Conservation (phyloP, 768 basidiomycete genomes). For the Xerocomellus amylosporus region DNA sequence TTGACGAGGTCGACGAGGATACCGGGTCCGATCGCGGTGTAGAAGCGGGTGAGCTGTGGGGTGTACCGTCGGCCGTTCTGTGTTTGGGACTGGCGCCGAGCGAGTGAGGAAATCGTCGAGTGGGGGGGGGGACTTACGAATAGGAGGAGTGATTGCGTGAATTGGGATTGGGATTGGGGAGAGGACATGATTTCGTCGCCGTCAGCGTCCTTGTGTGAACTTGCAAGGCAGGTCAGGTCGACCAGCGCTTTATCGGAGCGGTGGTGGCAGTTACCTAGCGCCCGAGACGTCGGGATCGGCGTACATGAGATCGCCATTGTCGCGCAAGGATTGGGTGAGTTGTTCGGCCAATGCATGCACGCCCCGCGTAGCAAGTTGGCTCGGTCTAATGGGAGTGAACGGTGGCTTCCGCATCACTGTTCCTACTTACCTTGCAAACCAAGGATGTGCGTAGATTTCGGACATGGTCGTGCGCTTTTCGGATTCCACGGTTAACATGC, state of each 20-base stretch:
- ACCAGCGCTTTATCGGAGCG: neutral
- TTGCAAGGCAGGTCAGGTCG: conserved; percentile 2
- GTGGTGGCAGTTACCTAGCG: conserved; percentile 29
- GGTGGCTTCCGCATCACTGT: no score
- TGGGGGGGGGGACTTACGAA: conserved; percentile 52
- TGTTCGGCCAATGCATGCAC: conserved; percentile 59
- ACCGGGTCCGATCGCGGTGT: conserved; percentile 54
- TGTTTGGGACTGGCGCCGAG: conserved; percentile 65
- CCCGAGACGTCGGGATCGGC: conserved; percentile 53
- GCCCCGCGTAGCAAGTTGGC: conserved; percentile 59
- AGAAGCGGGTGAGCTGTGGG: conserved; percentile 80
- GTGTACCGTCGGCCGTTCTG: conserved; percentile 70
- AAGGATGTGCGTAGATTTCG: conserved; percentile 59
- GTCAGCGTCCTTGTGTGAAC: conserved; percentile 44
- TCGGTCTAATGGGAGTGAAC: conserved; percentile 45
- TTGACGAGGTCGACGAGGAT: conserved; percentile 53
- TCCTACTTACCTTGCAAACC: conserved; percentile 62
- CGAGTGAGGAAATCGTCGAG: neutral
- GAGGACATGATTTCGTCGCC: conserved; percentile 61
- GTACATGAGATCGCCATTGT: conserved; percentile 71
- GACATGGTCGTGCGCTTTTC: conserved; percentile 60
- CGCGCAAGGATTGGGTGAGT: conserved; percentile 64
- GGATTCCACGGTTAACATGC: conserved; percentile 73
- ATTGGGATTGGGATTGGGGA: conserved; percentile 69
- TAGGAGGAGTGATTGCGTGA: conserved; percentile 76